Evolutionary conservation across 495 filamentous ascomycete genomes (phyloP), one percentile per base, ranked within the genome.

Genomic region (Pyrenula aspistea): DNA sequence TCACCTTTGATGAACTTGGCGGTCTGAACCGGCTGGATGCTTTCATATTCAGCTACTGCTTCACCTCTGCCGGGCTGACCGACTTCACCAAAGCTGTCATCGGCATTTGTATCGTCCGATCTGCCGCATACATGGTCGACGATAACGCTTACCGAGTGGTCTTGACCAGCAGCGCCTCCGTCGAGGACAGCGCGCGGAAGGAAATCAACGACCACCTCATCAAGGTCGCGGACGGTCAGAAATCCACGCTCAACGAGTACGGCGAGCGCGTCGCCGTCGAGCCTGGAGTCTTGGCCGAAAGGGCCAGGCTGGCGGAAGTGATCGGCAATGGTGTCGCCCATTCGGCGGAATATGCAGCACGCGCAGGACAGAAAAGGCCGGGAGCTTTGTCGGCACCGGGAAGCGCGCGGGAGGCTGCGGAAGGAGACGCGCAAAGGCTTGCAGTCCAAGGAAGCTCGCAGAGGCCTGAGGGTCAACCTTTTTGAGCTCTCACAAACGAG

Each of bases 131-230:
- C 23, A 55, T 55, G 54, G 54, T 55, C 31, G 54, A 55, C 50
- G 54, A 55, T 23, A 55, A 55, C 50, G 54, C 54, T 48, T 55
- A 55, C 54, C 54, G 54, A 20, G 54, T 55, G 54, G 54, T 23
- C n/a, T n/a, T n/a, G n/a, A 68, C 66, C 0, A 66, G 70, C 11
- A 65, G 66, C 21, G 53, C 71, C 22, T 66, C 67, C 2, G 56
- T 71, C 21, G 23, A 63, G 0, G 67, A 63, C 0, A 59, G 50
- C 0, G 69, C 68, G 2, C 55, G 25, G 20, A 59, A 61, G 31
- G 67, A 70, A n/a, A 61, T 73, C n/a, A 25, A 57, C 54, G n/a
- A 55, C 25, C 54, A 49, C 24, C 54, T 55, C 20, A 55, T 55
- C 54, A 49, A 55, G 24, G n/a, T n/a, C n/a, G n/a, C n/a, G n/a